phyloP scores from a whole-genome alignment of 306 rosid species.

The Malus sylvestris region DNA sequence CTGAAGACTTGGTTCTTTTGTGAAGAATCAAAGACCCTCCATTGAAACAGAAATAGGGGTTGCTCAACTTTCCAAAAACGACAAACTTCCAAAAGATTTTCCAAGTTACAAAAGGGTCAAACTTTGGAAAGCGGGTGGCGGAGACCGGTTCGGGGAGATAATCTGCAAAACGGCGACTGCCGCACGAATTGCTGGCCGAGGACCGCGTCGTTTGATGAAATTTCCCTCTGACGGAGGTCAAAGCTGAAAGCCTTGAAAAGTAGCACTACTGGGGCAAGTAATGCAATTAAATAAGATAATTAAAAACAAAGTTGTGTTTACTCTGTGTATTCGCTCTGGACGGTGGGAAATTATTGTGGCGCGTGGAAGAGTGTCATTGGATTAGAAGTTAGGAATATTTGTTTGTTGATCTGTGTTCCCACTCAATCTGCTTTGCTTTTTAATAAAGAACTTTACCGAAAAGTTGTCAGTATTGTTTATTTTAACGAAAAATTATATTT shows the following conservation, averaged over 20 bases:
- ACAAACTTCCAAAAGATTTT: background rate
- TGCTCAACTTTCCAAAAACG: background rate
- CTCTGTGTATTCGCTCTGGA: too few relatives aligned
- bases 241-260: background rate
- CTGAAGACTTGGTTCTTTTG: background rate
- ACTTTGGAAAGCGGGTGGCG: background rate
- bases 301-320: background rate
- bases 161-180: background rate
- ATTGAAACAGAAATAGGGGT: background rate
- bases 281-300: background rate
- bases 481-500: too few relatives aligned
- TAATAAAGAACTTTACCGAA: too few relatives aligned
- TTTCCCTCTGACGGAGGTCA: background rate
- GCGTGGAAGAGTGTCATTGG: too few relatives aligned
- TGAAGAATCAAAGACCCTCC: background rate
- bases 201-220: background rate
- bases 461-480: accelerated
- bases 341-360: too few relatives aligned
- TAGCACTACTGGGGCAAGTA: background rate
- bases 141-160: background rate
- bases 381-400: too few relatives aligned
- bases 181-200: accelerated
- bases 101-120: background rate
- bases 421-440: too few relatives aligned
- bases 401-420: too few relatives aligned